Base-by-base conservation (phyloP, 1,139 yeast species). In the Geotrichum reessii region DNA sequence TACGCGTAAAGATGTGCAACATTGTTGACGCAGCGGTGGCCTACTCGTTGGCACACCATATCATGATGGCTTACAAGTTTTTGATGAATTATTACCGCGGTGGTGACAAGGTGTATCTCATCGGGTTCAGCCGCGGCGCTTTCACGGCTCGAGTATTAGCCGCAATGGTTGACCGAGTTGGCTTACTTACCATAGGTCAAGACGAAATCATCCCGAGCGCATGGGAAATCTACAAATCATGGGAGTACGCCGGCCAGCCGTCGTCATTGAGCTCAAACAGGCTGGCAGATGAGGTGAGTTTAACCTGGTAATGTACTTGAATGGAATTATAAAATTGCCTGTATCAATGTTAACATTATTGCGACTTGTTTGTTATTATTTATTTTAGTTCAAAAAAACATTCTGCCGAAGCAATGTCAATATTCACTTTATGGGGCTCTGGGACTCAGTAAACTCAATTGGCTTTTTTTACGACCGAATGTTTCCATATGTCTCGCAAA, bases 71-170 rank as follows among this genome's bases (percentile, higher is more conserved):
- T 0, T 84, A 84, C 65, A 69, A 71, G 5, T 84, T 78, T 63
- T 70, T 84, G 49, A 76, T 82, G 75, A 72, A 72, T 33, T 73
- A 74, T 63, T 83, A 81, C 63, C 69, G 70, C 47, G 66, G 69
- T 0, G 84, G 82, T 0, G 87, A 83, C 65, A 73, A 69, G 56
- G 77, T 84, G 7, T 81, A 73, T 63, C 67, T 84, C 65, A 79
- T 84, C 73, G 89, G 90, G 0, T 84, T 80, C 65, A 78, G 87
- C 59, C 75, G 89, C 49, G 89, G 89, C 8, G 85, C 87, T 3
- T 84, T 83, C 67, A 77, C 82, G 3, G 87, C 87, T 0, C 73
- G 87, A 53, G 81, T 84, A 0, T 68, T 84, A 21, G 81, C 83
- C 0, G 86, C 86, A 0, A 82, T 84, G 87, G 72, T 84, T 17